Evolutionary conservation across 768 basidiomycete species (phyloP), one percentile per base, ranked within the genome.

Genomic region (Phlegmacium glaucopus): DNA sequence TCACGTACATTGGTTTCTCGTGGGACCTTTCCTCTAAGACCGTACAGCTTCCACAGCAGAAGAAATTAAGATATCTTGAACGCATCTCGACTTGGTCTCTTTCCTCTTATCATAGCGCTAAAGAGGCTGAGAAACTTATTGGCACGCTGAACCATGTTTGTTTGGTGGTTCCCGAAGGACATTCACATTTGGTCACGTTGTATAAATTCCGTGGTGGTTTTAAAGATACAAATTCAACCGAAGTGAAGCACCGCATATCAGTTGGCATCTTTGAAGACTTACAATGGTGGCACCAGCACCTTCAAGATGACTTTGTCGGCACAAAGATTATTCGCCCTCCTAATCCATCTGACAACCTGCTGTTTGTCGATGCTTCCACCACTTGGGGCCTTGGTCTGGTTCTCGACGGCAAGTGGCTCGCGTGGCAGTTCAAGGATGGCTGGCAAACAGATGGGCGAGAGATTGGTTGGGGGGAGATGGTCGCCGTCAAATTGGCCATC

Each of bases 331-430:
- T 67, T 4, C 10, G 10, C 7, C 45, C 45, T 4, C 17, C 35
- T 10, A 35, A 35, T 0, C 53, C 53, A 0, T 12, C 36, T 6
- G 58, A 63, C 44, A 18, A 58, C 2, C 50, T 42, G 1, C 50
- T 70, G 27, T 72, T 49, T 46, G 68, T 68, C 7, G 71, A 73
- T 39, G 69, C 69, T 0, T 70, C 66, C 6, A 70, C 72, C 0
- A 61, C 59, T 0, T 74, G 63, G 58, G 72, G 74, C 2, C 66
- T 76, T 25, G 72, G 74, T 0, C 35, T 73, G 6, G 41, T 65
- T 2, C 36, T 68, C 6, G 50, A 53, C 1, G 44, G 51, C 0
- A 28, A 44, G 9, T 76, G 70, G 70, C 62, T 54, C 5, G 59
- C 64, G 0, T 72, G 62, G 61, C 36, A 35, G 10, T 54, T 65